phyloP scores from a whole-genome alignment of 2,329 filamentous ascomycete genomes.

The Microsporum ferrugineum region DNA sequence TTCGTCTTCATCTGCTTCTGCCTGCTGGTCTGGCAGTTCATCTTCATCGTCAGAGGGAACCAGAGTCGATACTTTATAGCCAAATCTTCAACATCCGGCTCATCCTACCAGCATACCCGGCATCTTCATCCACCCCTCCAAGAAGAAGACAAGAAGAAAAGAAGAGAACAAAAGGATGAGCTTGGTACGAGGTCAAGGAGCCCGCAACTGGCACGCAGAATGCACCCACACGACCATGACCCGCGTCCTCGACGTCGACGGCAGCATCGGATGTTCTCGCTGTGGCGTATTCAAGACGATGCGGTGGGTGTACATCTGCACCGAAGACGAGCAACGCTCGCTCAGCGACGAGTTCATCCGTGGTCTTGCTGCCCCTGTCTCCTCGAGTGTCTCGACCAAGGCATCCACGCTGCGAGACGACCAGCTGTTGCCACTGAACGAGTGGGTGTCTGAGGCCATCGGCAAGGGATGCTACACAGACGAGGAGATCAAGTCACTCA shows the following conservation, averaged over 20 bases:
- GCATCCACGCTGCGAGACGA: conserved; percentile 21
- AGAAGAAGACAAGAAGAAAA: not conserved
- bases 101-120: no score
- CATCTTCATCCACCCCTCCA: no score
- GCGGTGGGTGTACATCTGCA: conserved; percentile 66
- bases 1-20: no score
- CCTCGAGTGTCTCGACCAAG: conserved; percentile 55
- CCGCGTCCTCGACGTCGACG: conserved; percentile 44
- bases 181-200: not conserved
- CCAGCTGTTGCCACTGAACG: conserved; percentile 22
- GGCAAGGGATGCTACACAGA: conserved; percentile 32
- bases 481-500: conserved; percentile 32
- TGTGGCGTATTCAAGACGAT: conserved; percentile 48
- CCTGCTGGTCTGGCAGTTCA: no score
- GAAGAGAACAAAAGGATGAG: not conserved
- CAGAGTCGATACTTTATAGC: no score
- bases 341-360: conserved; percentile 22
- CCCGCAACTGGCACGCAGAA: conserved; percentile 13
- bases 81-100: no score
- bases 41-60: no score
- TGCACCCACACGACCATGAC: conserved; percentile 62
- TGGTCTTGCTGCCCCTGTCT: conserved; percentile 54
- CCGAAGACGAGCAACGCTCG: conserved; percentile 47
- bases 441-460: conserved; percentile 34
- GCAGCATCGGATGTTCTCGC: conserved; percentile 42